Evolutionary conservation across 495 filamentous ascomycete species (phyloP).

Genomic region (Talaromyces stipitatus): DNA sequence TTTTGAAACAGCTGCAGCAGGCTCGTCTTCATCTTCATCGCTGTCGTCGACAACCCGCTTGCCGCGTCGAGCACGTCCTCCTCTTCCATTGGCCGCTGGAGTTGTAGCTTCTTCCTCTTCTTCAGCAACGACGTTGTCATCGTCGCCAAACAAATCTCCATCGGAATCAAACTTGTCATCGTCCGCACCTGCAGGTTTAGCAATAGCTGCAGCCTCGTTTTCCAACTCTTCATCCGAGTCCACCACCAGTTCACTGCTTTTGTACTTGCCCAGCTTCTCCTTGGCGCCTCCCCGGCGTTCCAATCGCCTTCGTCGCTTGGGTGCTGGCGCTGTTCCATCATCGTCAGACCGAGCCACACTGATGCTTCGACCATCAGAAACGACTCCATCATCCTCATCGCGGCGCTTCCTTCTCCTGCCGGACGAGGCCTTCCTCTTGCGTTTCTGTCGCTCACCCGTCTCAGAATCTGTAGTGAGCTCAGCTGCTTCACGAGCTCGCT

Average conservation of each 20-base stretch:
- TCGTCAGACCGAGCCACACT: conserved; percentile 20
- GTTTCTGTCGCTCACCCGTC: conserved; percentile 68
- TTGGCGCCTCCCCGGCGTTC: conserved; percentile 50
- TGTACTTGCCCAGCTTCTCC: conserved; percentile 57
- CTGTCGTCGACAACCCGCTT: conserved; percentile 38
- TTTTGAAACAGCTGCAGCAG: conserved; percentile 5
- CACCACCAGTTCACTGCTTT: conserved; percentile 72
- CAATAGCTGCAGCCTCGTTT: conserved; percentile 14
- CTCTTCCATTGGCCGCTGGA: conserved; percentile 15
- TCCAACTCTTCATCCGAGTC: conserved; percentile 53
- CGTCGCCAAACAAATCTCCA: conserved; percentile 8
- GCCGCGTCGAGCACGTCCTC: conserved; percentile 27
- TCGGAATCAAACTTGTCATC: conserved; percentile 17
- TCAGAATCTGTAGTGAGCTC: conserved; percentile 69
- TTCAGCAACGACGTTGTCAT: conserved; percentile 23
- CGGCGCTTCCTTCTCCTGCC: conserved; percentile 59
- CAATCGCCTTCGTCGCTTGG: conserved; percentile 44
- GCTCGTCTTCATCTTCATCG: conserved; percentile 22
- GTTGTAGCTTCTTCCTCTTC: conserved; percentile 21
- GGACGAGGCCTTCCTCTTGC: conserved; percentile 47
- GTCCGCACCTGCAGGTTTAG: conserved; percentile 25
- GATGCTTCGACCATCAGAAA: conserved; percentile 20
- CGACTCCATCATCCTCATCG: conserved; percentile 43
- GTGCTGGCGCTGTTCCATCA: conserved; percentile 26
- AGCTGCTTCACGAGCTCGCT: conserved; percentile 56